Percentiles rank a stretch among this genome's conserved stretches.
Conservation (phyloP, 2,329 filamentous ascomycete species). For the Talaromyces verruculosus region DNA sequence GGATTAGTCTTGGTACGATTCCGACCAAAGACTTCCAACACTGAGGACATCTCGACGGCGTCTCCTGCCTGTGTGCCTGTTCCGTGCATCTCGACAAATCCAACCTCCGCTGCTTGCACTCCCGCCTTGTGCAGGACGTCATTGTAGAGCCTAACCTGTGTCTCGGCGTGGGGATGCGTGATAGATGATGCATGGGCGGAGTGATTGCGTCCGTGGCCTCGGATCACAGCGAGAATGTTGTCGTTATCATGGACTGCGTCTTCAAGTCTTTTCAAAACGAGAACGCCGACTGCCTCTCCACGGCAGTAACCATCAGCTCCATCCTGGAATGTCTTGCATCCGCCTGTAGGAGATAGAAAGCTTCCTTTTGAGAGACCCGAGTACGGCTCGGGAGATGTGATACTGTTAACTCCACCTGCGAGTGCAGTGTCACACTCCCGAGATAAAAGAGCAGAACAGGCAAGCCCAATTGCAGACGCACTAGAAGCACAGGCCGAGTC, state of each 20-base stretch:
- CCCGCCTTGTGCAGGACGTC: neutral
- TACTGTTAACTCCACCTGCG: slow-evolving; percentile 66
- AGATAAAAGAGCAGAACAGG: slow-evolving; percentile 60
- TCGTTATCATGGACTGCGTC: slow-evolving; percentile 50
- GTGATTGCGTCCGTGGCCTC: slow-evolving; percentile 40
- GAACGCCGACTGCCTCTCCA: slow-evolving; percentile 47
- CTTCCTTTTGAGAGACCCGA: slow-evolving; percentile 61
- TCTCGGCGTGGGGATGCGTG: slow-evolving; percentile 34
- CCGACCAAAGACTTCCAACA: slow-evolving; percentile 27
- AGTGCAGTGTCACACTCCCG: slow-evolving; percentile 71
- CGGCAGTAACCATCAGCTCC: slow-evolving; percentile 54
- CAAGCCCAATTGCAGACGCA: slow-evolving; percentile 65
- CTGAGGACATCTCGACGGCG: slow-evolving; percentile 33
- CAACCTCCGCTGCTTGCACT: slow-evolving; percentile 24
- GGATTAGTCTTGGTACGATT: slow-evolving; percentile 31
- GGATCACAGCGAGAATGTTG: slow-evolving; percentile 40
- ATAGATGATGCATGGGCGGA: slow-evolving; percentile 41
- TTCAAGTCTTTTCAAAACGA: slow-evolving; percentile 51
- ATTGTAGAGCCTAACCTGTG: slow-evolving; percentile 24
- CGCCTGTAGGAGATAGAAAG: slow-evolving; percentile 30
- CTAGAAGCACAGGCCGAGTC: slow-evolving; percentile 73
- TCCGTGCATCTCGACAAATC: slow-evolving; percentile 36
- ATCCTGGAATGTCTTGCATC: slow-evolving; percentile 50
- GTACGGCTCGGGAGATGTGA: slow-evolving; percentile 77
- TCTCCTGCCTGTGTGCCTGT: slow-evolving; percentile 35